phyloP scores from a whole-genome alignment of 179 eudicot species.

The Beta lomatogona region DNA sequence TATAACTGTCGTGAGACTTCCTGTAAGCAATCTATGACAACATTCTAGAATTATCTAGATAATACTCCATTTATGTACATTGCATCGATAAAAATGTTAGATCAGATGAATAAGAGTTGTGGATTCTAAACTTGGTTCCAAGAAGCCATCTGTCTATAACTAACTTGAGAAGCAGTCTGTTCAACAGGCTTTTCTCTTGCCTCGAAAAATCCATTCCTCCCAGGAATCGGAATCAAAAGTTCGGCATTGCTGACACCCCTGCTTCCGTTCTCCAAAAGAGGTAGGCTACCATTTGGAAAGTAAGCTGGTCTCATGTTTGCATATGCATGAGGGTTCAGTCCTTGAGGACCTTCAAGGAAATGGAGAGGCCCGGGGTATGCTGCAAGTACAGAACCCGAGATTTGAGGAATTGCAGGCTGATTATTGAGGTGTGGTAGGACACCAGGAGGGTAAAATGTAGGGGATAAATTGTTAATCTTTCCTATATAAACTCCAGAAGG shows the following conservation, averaged over 20 bases:
- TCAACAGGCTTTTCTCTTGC: slow-evolving; percentile 32
- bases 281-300: slow-evolving; percentile 28
- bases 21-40: slow-evolving; percentile 6
- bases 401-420: slow-evolving; percentile 33
- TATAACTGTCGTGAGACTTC: slow-evolving; percentile 8
- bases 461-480: slow-evolving; percentile 19
- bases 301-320: slow-evolving; percentile 28
- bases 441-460: slow-evolving; percentile 26
- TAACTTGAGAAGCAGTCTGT: slow-evolving; percentile 35
- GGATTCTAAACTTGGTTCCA: slow-evolving; percentile 21
- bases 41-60: slow-evolving; percentile 17
- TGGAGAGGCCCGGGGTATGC: slow-evolving; percentile 37
- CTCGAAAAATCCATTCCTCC: slow-evolving; percentile 26
- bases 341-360: slow-evolving; percentile 35
- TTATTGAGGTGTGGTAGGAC: slow-evolving; percentile 29
- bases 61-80: slow-evolving; percentile 26
- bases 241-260: slow-evolving; percentile 19
- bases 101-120: slow-evolving; percentile 16
- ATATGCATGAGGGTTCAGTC: slow-evolving; percentile 25
- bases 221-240: slow-evolving; percentile 31
- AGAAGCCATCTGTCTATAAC: slow-evolving; percentile 35
- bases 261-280: slow-evolving; percentile 33
- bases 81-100: slow-evolving; percentile 25
- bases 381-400: slow-evolving; percentile 32
- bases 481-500: slow-evolving; percentile 39